Evolutionary conservation across 192 early-diverging fungal species (phyloP).

Genomic region (Coemansia sp.): DNA sequence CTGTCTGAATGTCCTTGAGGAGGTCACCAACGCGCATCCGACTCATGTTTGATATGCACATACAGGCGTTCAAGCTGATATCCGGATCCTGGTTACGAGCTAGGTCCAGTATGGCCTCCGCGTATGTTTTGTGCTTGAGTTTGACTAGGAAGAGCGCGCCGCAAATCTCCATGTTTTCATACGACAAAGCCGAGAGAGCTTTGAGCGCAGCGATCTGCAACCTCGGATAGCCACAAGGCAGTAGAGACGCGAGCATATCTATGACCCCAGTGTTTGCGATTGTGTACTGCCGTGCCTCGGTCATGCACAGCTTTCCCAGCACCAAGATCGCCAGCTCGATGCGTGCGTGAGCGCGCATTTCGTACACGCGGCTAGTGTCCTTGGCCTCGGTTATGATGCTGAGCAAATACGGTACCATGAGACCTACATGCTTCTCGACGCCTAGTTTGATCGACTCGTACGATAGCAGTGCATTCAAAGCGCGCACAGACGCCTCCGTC

Average conservation of each 20-base stretch:
- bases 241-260: conserved; percentile 32
- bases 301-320: conserved; percentile 47
- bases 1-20: conserved; percentile 23
- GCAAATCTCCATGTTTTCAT: conserved; percentile 50
- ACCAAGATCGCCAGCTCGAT: conserved; percentile 47
- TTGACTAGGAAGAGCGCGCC: conserved; percentile 22
- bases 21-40: conserved; percentile 36
- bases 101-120: conserved; percentile 27
- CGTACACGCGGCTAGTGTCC: conserved; percentile 9
- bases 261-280: conserved; percentile 49
- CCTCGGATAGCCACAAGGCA: conserved; percentile 27
- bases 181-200: conserved; percentile 45
- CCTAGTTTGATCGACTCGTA: conserved; percentile 27
- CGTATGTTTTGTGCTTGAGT: conserved; percentile 16
- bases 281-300: conserved; percentile 45
- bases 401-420: conserved; percentile 34
- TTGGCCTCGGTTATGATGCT: conserved; percentile 35
- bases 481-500: conserved; percentile 47
- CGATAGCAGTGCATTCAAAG: conserved; percentile 47
- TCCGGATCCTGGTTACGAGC: conserved; percentile 33
- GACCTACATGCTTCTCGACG: conserved; percentile 25
- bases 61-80: conserved; percentile 38
- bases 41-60: conserved; percentile 45
- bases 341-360: conserved; percentile 41
- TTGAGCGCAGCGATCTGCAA: conserved; percentile 42